Evolutionary conservation across 306 rosid species (phyloP).

Genomic region (Glycyrrhiza uralensis): DNA sequence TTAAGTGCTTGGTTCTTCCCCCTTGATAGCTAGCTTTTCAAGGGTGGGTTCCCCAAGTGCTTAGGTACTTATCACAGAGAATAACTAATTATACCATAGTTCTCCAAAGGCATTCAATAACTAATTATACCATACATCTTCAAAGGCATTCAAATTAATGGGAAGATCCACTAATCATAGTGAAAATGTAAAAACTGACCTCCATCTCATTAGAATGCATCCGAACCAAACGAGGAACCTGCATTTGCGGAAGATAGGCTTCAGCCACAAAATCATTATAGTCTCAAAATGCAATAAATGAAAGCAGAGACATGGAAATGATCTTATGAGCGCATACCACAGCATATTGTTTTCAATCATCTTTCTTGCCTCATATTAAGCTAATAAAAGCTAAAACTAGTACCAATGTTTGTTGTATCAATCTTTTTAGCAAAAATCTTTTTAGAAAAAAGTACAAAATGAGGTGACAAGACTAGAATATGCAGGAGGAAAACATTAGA

Average conservation of each 20-base stretch:
- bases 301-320: neutral
- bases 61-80: too few species aligned
- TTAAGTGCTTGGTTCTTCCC: too few species aligned
- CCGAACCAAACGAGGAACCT: slow-evolving; percentile 96
- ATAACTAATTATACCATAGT: neutral
- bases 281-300: neutral
- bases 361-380: neutral
- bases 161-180: neutral
- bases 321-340: neutral
- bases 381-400: neutral
- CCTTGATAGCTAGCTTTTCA: too few species aligned
- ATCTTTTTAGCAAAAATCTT: neutral
- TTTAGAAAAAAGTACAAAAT: neutral
- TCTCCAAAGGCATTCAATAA: too few species aligned
- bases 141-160: slow-evolving; percentile 7
- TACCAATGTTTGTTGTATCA: neutral
- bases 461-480: neutral
- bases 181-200: slow-evolving; percentile 46
- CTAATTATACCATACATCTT: neutral
- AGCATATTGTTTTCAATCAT: neutral
- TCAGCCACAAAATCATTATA: slow-evolving; percentile 20
- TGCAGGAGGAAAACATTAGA: neutral
- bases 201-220: slow-evolving; percentile 90
- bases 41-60: too few species aligned
- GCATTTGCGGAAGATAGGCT: slow-evolving; percentile 16